Conservation (phyloP, 768 basidiomycete genomes). For the Dioszegia aurantiaca region DNA sequence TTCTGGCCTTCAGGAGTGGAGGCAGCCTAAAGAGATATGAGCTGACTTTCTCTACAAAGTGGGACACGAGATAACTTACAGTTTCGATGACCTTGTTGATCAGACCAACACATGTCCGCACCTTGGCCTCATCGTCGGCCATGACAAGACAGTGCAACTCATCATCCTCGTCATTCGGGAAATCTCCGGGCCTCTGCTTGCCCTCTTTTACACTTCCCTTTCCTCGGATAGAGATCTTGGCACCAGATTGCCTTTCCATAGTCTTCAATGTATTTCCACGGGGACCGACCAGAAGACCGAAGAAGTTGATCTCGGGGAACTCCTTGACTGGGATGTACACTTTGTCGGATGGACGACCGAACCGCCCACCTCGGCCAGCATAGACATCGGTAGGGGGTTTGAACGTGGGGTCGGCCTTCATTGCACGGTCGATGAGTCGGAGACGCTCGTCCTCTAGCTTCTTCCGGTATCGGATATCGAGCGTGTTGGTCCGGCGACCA, state of each 20-base stretch:
- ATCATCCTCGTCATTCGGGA: slow-evolving; percentile 94
- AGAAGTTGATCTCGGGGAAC: slow-evolving; percentile 99
- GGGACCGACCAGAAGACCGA: slow-evolving; percentile 94
- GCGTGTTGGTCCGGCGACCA: slow-evolving; percentile 95
- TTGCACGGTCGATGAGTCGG: slow-evolving; percentile 86
- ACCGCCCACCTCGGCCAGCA: slow-evolving; percentile 83
- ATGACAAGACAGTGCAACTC: slow-evolving; percentile 97
- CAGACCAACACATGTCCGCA: slow-evolving; percentile 82
- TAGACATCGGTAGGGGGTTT: slow-evolving; percentile 89
- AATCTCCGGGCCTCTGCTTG: slow-evolving; percentile 90
- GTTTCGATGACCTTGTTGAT: slow-evolving; percentile 99
- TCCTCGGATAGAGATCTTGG: slow-evolving; percentile 96
- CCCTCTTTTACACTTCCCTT: slow-evolving; percentile 99
- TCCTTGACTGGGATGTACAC: slow-evolving; percentile 99
- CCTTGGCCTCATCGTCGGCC: slow-evolving; percentile 88
- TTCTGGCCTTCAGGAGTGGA: slow-evolving; percentile 99
- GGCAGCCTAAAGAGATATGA: slow-evolving; percentile 66
- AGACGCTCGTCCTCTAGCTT: slow-evolving; percentile 68
- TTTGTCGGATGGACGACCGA: slow-evolving; percentile 90
- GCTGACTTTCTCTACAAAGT: neutral
- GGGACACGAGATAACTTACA: slow-evolving; percentile 64
- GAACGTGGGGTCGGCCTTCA: slow-evolving; percentile 98
- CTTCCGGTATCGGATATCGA: slow-evolving; percentile 96
- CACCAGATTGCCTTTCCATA: slow-evolving; percentile 97
- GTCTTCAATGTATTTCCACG: slow-evolving; percentile 99